Evolutionary conservation across 73 alveolate species (phyloP).

Genomic region (Tetrahymena borealis): DNA sequence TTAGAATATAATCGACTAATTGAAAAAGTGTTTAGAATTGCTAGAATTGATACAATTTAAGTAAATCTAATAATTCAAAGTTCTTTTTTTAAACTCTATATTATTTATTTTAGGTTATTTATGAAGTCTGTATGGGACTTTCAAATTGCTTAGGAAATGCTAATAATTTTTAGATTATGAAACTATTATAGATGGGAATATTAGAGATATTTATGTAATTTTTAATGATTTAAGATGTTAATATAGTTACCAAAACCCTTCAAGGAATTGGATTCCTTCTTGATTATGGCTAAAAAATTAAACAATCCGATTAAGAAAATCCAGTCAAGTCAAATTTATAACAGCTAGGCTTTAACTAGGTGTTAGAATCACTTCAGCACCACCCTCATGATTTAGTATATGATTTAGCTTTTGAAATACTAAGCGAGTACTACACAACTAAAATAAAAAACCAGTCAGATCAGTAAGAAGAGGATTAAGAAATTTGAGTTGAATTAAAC

Average conservation of each 20-base stretch:
- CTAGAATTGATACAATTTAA: background rate
- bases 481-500: background rate
- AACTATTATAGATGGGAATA: background rate
- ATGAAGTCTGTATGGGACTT: background rate
- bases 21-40: background rate
- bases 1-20: background rate
- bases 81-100: background rate
- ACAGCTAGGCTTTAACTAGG: background rate
- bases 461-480: background rate
- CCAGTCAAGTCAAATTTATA: background rate
- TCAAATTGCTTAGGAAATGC: background rate
- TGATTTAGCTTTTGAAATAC: background rate
- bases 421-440: background rate
- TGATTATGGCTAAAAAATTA: background rate
- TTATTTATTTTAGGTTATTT: background rate
- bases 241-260: background rate
- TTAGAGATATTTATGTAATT: background rate
- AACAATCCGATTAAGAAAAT: background rate
- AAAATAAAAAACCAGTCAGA: background rate
- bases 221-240: background rate
- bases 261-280: background rate
- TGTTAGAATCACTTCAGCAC: background rate
- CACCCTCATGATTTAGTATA: background rate
- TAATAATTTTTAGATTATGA: background rate
- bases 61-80: background rate